Evolutionary conservation across 2,329 filamentous ascomycete genomes (phyloP), one percentile per base, ranked within the genome.

Genomic region (Neocucurbitaria cava): DNA sequence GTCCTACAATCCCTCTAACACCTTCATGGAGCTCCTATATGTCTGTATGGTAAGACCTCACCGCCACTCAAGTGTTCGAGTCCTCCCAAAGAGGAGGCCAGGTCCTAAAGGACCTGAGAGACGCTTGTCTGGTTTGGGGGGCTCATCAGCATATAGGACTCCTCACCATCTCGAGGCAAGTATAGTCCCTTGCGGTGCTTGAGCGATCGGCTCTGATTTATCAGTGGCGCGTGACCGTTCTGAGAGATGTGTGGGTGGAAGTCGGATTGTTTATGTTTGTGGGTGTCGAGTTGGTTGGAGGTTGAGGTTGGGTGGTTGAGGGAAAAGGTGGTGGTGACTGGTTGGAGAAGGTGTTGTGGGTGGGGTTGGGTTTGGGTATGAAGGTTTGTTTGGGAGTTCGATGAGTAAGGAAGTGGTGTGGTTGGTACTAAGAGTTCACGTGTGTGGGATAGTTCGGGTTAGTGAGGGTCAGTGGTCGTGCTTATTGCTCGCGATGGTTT

Each of bases 151-250:
- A n/a, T n/a, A n/a, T n/a, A n/a, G n/a, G n/a, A n/a, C n/a, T 42
- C 44, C 38, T 39, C 38, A 44, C 31, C 17, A 7, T 53, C 40
- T 13, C 2, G 51, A 40, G 49, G 51, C 51, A 53, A 46, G 51
- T 49, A 49, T 53, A 53, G 51, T 33, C 51, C 46, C 18, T 44
- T 33, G 39, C 44, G 50, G 51, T 44, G 40, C 45, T 41, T 53
- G 45, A 53, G 45, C 26, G 39, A 38, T 46, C 48, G 9, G 4
- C 9, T 35, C 10, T 26, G 42, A 31, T 28, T 52, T 52, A n/a
- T 20, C 41, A 28, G 13, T n/a, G 21, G 31, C 21, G 39, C 10
- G 4, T 46, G 33, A 20, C 33, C 51, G 46, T 45, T 53, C 40
- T 43, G 46, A 53, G 43, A 39, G 51, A 45, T 33, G 24, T n/a